Evolutionary conservation across 345 rosid genomes (phyloP).

Genomic region (Viola odorata): DNA sequence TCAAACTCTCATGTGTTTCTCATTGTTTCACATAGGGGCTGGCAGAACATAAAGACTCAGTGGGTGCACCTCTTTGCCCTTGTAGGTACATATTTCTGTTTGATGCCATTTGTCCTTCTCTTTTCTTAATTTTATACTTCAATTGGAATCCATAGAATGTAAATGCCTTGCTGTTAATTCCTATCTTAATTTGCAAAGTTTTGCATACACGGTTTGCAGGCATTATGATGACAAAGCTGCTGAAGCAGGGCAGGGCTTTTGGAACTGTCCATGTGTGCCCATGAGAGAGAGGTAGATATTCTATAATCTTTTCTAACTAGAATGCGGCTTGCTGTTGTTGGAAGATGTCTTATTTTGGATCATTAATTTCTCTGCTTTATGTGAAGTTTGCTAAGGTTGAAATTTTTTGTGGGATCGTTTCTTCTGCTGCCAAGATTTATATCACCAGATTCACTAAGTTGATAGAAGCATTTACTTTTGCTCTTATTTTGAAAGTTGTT

Average conservation of each 20-base stretch:
- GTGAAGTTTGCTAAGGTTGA: too few species aligned
- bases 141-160: not conserved
- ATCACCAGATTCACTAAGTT: too few species aligned
- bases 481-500: too few species aligned
- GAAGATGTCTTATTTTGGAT: not conserved
- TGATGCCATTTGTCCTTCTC: constrained; percentile 1
- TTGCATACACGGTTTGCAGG: constrained; percentile 35
- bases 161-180: not conserved
- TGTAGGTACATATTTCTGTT: constrained; percentile 47
- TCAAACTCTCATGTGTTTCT: not conserved
- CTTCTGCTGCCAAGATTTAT: too few species aligned
- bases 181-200: not conserved
- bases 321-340: not conserved
- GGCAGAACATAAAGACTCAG: constrained; percentile 85
- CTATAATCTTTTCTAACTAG: not conserved
- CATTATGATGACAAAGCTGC: constrained; percentile 95
- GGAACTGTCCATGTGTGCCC: constrained; percentile 99
- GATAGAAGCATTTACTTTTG: too few species aligned
- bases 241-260: constrained; percentile 88
- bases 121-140: not conserved
- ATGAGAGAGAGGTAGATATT: constrained; percentile 87
- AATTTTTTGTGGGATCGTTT: too few species aligned
- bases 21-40: constrained; percentile 51
- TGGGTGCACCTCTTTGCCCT: constrained; percentile 94
- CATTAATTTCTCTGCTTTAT: too few species aligned